Evolutionary conservation across 768 basidiomycete genomes (phyloP).

Genomic region (Mycena latifolia): DNA sequence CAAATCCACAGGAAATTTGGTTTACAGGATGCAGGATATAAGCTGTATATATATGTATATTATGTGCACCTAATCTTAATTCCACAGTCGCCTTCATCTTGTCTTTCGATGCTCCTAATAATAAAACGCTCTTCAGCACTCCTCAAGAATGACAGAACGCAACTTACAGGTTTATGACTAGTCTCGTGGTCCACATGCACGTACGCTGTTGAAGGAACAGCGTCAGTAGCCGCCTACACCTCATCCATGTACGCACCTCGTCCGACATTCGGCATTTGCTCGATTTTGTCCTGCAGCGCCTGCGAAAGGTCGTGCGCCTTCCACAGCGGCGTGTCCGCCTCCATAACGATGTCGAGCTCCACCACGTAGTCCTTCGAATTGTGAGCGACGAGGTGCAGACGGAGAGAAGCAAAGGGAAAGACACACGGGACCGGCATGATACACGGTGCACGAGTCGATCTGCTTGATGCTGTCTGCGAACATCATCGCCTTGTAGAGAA

Average conservation of each 20-base stretch:
- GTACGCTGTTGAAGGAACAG: constrained; percentile 49
- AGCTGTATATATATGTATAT: too few relatives aligned
- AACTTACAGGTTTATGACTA: constrained; percentile 51
- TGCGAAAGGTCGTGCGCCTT: constrained; percentile 65
- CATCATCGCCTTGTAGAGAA: constrained; percentile 75
- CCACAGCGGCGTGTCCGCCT: constrained; percentile 69
- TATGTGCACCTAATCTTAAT: too few relatives aligned
- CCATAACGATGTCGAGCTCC: constrained; percentile 76
- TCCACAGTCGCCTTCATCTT: background rate
- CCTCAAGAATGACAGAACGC: too few relatives aligned
- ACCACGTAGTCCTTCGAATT: constrained; percentile 61
- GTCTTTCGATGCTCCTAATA: constrained; percentile 33
- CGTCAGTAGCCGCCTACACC: background rate
- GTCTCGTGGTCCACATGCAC: constrained; percentile 75
- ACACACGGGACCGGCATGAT: constrained; percentile 57
- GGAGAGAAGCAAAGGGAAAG: background rate
- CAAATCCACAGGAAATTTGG: too few relatives aligned
- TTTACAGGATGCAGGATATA: too few relatives aligned
- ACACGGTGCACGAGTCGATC: constrained; percentile 72
- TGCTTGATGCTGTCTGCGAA: constrained; percentile 69
- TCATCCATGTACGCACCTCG: constrained; percentile 39
- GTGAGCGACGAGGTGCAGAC: background rate
- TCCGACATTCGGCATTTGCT: constrained; percentile 67
- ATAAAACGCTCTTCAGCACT: too few relatives aligned
- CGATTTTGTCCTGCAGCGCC: constrained; percentile 66